Percentiles rank a stretch among this genome's conserved stretches.
Conservation (phyloP, 164 flowering plant species). For the Kingdonia uniflora region DNA sequence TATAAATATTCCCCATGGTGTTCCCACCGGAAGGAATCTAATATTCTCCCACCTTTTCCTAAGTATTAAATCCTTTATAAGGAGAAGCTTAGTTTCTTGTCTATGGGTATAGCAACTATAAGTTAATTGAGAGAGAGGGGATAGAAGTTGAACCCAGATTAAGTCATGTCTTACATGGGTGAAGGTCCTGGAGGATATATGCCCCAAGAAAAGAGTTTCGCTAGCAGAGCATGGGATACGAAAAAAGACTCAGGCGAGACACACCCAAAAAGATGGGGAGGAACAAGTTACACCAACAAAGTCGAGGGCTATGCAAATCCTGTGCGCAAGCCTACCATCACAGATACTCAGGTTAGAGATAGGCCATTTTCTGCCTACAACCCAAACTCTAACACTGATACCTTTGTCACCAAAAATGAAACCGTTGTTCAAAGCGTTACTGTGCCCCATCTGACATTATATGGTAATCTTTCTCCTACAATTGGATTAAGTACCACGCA, state of each 20-base stretch:
- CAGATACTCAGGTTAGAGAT: slow-evolving; percentile 30
- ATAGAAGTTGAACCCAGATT: not conserved
- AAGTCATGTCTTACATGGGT: slow-evolving; percentile 11
- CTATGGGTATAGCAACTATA: not conserved
- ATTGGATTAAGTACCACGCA: slow-evolving; percentile 9
- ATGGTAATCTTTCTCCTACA: slow-evolving; percentile 5
- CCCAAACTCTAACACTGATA: slow-evolving; percentile 5
- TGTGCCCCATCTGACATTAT: slow-evolving; percentile 11
- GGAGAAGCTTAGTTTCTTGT: slow-evolving; percentile 5
- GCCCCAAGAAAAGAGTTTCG: slow-evolving; percentile 7
- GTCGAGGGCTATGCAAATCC: slow-evolving; percentile 15
- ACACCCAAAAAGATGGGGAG: slow-evolving; percentile 11
- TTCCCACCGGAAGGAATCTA: slow-evolving; percentile 3
- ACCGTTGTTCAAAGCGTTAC: slow-evolving; percentile 13
- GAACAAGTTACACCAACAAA: slow-evolving; percentile 7
- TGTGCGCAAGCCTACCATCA: slow-evolving; percentile 23
- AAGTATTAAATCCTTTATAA: slow-evolving; percentile 9
- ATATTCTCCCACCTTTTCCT: slow-evolving; percentile 5
- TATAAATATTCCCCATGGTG: not conserved
- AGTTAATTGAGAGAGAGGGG: not conserved
- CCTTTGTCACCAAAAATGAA: slow-evolving; percentile 16
- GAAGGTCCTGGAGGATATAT: slow-evolving; percentile 7
- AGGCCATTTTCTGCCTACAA: slow-evolving; percentile 15
- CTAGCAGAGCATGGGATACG: slow-evolving; percentile 5
- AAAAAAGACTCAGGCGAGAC: slow-evolving; percentile 7